Conservation (phyloP, 805 yeast species). For the Starmerella scarabaei region DNA sequence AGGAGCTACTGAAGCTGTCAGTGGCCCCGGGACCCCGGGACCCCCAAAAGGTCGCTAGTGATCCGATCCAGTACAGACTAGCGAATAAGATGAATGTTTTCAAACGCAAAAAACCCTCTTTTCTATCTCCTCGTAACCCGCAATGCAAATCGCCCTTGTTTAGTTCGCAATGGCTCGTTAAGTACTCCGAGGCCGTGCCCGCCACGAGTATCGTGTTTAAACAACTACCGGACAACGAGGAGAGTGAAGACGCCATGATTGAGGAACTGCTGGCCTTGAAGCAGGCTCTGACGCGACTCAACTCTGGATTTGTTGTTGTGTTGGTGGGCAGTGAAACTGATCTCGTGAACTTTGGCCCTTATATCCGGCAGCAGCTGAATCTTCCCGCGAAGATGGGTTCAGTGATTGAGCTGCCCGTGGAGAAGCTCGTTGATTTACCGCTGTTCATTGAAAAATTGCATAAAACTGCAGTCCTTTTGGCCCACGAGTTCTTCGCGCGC, state of each 20-base stretch:
- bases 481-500: conserved; percentile 32
- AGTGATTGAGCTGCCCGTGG: conserved; percentile 31
- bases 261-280: conserved; percentile 26
- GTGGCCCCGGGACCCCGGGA: conserved; percentile 9
- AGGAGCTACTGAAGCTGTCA: conserved; percentile 1
- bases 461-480: conserved; percentile 31
- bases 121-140: conserved; percentile 36
- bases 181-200: conserved; percentile 39
- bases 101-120: conserved; percentile 26
- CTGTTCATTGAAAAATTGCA: conserved; percentile 30
- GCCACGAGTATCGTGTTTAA: conserved; percentile 35
- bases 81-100: too few relatives aligned
- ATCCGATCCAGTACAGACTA: conserved; percentile 4
- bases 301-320: conserved; percentile 29
- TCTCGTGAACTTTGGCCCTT: conserved; percentile 23
- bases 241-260: conserved; percentile 25
- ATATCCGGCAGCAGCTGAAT: conserved; percentile 33
- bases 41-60: conserved; percentile 3
- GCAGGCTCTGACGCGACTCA: conserved; percentile 24
- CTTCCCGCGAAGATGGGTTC: conserved; percentile 36
- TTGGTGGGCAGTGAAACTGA: conserved; percentile 27
- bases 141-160: conserved; percentile 33
- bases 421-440: conserved; percentile 32
- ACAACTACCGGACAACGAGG: conserved; percentile 24
- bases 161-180: conserved; percentile 40